Conservation (phyloP, 352 stramenopile species). For the Pythium myriotylum region DNA sequence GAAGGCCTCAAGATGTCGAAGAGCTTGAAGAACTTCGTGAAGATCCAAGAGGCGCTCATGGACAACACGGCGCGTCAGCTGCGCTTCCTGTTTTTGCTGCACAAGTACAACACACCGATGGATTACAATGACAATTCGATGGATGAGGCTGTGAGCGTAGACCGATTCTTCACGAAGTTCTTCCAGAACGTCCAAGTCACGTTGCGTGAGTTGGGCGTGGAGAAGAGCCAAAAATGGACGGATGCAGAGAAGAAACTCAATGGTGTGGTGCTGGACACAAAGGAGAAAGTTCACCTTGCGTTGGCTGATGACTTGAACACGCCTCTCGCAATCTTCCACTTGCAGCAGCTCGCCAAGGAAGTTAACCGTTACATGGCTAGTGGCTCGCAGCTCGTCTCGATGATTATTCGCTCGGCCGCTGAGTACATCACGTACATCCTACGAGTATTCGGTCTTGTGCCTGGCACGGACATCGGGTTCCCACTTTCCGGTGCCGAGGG, state of each 20-base stretch:
- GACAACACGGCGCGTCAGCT: constrained; percentile 79
- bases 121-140: constrained; percentile 96
- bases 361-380: constrained; percentile 82
- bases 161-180: constrained; percentile 93
- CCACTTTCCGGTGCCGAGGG: constrained; percentile 45
- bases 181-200: constrained; percentile 94
- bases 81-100: constrained; percentile 91
- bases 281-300: constrained; percentile 79
- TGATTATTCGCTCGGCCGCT: constrained; percentile 78
- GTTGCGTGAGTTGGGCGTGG: constrained; percentile 71
- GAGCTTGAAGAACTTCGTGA: constrained; percentile 99
- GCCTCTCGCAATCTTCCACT: constrained; percentile 69
- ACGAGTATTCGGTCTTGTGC: constrained; percentile 79
- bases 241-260: constrained; percentile 78
- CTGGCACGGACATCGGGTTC: constrained; percentile 82
- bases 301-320: constrained; percentile 93
- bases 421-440: constrained; percentile 92
- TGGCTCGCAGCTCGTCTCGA: constrained; percentile 64
- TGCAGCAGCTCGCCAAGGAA: constrained; percentile 85
- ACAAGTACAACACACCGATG: constrained; percentile 95
- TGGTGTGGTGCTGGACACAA: constrained; percentile 62
- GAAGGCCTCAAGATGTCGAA: constrained; percentile 99
- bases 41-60: constrained; percentile 92
- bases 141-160: constrained; percentile 88
- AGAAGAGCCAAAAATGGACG: constrained; percentile 83